phyloP scores from a whole-genome alignment of 768 basidiomycete genomes.

The Chalciporus sphaerocephalus region DNA sequence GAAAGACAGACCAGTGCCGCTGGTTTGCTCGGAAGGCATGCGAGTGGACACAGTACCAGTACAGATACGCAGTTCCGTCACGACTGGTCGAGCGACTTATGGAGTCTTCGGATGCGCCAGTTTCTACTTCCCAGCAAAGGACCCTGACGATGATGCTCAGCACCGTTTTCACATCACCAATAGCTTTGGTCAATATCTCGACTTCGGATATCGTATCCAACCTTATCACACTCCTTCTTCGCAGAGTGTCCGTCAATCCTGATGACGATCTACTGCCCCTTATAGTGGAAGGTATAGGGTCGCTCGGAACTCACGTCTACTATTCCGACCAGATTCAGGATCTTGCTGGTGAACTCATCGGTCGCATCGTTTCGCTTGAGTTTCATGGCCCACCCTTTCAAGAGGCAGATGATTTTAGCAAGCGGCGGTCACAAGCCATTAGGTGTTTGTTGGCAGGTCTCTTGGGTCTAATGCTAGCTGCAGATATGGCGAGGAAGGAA shows the following conservation, averaged over 20 bases:
- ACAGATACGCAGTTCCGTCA: constrained; percentile 86
- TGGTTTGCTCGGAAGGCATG: constrained; percentile 77
- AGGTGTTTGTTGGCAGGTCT: constrained; percentile 67
- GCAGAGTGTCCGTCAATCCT: constrained; percentile 57
- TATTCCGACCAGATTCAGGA: constrained; percentile 97
- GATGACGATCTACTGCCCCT: constrained; percentile 62
- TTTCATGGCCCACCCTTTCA: constrained; percentile 50
- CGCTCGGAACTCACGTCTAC: constrained; percentile 87
- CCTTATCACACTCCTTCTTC: constrained; percentile 68
- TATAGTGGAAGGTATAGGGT: constrained; percentile 73
- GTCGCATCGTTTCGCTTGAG: constrained; percentile 68
- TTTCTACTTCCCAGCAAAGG: constrained; percentile 47
- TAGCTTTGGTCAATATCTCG: constrained; percentile 82
- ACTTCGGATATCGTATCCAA: constrained; percentile 85
- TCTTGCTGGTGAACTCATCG: constrained; percentile 77
- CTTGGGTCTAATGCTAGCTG: constrained; percentile 63
- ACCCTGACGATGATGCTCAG: constrained; percentile 76
- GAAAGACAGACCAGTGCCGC: constrained; percentile 62
- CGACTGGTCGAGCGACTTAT: constrained; percentile 75
- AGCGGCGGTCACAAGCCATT: constrained; percentile 58
- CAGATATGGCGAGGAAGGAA: constrained; percentile 40
- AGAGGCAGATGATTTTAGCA: constrained; percentile 35
- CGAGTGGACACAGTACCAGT: constrained; percentile 92
- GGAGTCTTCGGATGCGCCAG: constrained; percentile 51
- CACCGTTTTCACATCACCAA: constrained; percentile 75